Evolutionary conservation across 2,329 filamentous ascomycete species (phyloP), one percentile per base, ranked within the genome.

Genomic region (Trichoderma semiorbis): DNA sequence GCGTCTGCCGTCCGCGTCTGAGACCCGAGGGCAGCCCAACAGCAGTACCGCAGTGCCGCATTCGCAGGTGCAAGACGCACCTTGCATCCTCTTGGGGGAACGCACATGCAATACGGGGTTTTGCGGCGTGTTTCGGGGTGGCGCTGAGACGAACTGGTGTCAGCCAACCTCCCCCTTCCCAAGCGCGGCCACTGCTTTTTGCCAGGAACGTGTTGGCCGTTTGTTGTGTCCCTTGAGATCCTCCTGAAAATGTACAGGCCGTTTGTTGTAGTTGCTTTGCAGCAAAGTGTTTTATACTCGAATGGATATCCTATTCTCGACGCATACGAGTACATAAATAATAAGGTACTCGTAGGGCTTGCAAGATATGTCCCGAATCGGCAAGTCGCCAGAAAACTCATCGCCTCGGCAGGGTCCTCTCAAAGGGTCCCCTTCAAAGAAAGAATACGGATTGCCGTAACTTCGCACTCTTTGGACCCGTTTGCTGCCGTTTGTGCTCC

Each of bases 91-190:
- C 47, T 63, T 21, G 28, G 47, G 26, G 47, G 68, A 61, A 61
- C 12, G 55, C 39, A 60, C 63, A 61, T 62, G 67, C 36, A 53
- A 34, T 36, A 26, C n/a, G 69, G 60, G 60, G 69, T 36, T 47
- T 43, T 21, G 50, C 34, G 6, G 58, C 60, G 61, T 66, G 69
- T 71, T 71, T 71, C 69, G 69, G 61, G 32, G 53, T 58, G 34
- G 69, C 69, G 32, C 61, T 71, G 69, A 71, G 61, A 71, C 69
- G 69, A 63, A 65, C 60, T 32, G 50, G 50, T 39, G 50, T 50
- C 50, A 24, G 34, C 53, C 34, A 28, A 30, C 16, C 55, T 47
- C 7, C 30, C 30, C 63, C 21, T 66, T 36, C 60, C 14, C 21
- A 39, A 24, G 34, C 30, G 8, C 47, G 39, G 43, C 43, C 43